Evolutionary conservation across 345 rosid genomes (phyloP), one percentile per base, ranked within the genome.

Genomic region (Brassica rapa): DNA sequence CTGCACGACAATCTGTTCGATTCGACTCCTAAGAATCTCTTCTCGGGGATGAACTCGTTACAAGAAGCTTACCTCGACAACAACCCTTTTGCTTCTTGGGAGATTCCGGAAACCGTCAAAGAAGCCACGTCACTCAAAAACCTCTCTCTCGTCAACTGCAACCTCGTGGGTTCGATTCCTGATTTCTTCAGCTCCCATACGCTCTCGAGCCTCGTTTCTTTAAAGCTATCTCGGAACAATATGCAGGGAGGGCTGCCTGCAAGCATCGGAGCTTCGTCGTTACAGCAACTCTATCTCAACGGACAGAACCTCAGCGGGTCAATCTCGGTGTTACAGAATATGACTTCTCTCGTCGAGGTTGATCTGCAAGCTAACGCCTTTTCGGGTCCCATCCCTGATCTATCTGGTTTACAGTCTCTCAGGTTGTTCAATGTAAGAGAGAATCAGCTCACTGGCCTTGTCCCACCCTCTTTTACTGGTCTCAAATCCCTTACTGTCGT

Each of bases 241-340:
- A 83, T 94, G 0, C 73, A 76, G 27, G 98, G 97, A 3, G 86
- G 64, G 41, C 67, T 92, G 35, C 94, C 98, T 39, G 21, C 80
- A 5, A 30, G 64, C 24, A 81, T 89, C 1, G 32, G 32, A 30
- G 21, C 21, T 19, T 77, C 87, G 10, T 15, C 75, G 21, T 19
- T 19, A 19, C 21, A 19, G 21, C 21, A 19, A 19, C 21, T 19
- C 21, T 19, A 19, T 19, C 21, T 19, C 1, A 19, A 19, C 21
- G 21, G 21, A 19, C 21, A 19, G 21, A 19, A 19, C 21, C 21
- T 19, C 21, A 19, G 21, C 21, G 21, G 21, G 21, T 19, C 21
- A 19, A 19, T 19, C 21, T 19, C 21, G 21, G 21, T 19, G 21
- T 19, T 19, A 19, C 21, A 19, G 21, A 19, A 19, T 19, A 19